Conservation (phyloP, 306 rosid genomes). For the Medicago ruthenica region DNA sequence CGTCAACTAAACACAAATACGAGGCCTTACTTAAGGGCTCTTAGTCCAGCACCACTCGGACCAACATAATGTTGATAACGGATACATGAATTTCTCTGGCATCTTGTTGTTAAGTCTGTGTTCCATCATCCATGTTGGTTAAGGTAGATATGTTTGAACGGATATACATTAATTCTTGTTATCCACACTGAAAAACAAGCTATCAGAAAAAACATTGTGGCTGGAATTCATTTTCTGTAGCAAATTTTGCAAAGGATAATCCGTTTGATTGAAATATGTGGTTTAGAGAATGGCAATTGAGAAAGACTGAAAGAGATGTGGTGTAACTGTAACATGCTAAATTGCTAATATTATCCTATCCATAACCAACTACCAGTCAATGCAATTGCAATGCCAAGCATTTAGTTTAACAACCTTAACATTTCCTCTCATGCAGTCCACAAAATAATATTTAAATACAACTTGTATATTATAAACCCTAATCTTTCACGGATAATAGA, state of each 20-base stretch:
- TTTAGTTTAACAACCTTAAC: not conserved
- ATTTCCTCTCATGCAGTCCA: not conserved
- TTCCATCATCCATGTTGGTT: not conserved
- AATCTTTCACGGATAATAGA: too few species aligned
- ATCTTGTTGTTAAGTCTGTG: not conserved
- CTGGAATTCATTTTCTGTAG: not conserved
- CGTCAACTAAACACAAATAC: not conserved
- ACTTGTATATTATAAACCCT: not conserved
- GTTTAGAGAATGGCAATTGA: not conserved
- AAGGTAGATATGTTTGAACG: not conserved
- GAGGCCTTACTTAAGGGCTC: not conserved
- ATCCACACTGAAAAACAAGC: slow-evolving; percentile 3
- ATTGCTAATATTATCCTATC: not conserved
- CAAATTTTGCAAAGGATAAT: not conserved
- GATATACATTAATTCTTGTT: slow-evolving; percentile 4
- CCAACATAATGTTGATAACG: not conserved
- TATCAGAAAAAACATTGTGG: not conserved
- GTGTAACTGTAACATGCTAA: not conserved
- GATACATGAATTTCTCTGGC: not conserved
- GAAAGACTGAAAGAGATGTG: slow-evolving; percentile 32
- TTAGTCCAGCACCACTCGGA: not conserved
- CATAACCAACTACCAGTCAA: slow-evolving; percentile 8
- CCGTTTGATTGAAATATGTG: not conserved
- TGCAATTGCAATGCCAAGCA: slow-evolving; percentile 4
- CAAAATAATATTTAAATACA: not conserved